phyloP scores from a whole-genome alignment of 1,139 yeast species.

The Debaryomyces sp. region DNA sequence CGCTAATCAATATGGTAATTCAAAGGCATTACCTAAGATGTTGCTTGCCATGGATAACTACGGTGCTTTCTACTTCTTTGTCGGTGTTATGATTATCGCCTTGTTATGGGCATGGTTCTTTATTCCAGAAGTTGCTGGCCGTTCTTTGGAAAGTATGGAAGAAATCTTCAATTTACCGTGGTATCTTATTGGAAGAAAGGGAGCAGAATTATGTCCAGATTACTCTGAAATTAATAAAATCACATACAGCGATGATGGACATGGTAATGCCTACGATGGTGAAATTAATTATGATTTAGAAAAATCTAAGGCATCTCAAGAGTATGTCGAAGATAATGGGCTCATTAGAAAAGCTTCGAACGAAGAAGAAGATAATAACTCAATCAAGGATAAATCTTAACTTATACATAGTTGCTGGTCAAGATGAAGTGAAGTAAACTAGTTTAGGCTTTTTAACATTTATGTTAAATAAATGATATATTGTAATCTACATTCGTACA shows the following conservation, averaged over 20 bases:
- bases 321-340: conserved; percentile 7
- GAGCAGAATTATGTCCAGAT: conserved; percentile 55
- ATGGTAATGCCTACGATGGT: conserved; percentile 24
- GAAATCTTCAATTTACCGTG: conserved; percentile 61
- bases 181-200: conserved; percentile 58
- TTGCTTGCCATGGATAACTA: conserved; percentile 47
- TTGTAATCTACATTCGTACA: background rate
- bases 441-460: background rate
- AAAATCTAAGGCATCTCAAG: conserved; percentile 13
- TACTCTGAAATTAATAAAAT: conserved; percentile 47
- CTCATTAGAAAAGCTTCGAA: background rate
- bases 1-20: conserved; percentile 61
- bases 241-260: conserved; percentile 14
- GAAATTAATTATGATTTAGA: conserved; percentile 23
- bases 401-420: background rate
- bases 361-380: background rate
- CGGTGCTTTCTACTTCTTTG: conserved; percentile 60
- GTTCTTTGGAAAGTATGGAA: conserved; percentile 59
- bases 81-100: conserved; percentile 44
- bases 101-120: conserved; percentile 55
- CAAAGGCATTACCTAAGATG: conserved; percentile 60
- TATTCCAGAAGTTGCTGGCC: conserved; percentile 56
- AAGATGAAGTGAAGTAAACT: background rate
- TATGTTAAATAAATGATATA: background rate
- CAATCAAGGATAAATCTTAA: background rate